Evolutionary conservation across 805 yeast species (phyloP).

Genomic region (Metschnikowia kofuensis): DNA sequence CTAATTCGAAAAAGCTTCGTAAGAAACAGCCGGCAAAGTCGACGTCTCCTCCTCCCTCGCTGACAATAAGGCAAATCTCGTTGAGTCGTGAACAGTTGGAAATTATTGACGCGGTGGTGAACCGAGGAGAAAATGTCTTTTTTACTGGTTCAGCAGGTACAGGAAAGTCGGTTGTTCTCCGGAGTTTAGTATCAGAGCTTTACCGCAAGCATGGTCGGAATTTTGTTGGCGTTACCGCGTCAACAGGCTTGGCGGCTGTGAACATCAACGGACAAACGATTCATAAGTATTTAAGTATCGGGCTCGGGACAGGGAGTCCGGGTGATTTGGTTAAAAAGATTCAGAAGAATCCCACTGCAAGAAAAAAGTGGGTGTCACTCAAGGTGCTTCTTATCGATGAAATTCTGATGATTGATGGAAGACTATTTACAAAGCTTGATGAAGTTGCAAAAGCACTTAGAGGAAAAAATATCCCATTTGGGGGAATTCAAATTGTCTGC

Average conservation of each 20-base stretch:
- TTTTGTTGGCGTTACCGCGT: slow-evolving; percentile 73
- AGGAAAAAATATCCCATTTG: slow-evolving; percentile 54
- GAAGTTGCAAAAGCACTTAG: slow-evolving; percentile 54
- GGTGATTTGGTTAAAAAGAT: slow-evolving; percentile 49
- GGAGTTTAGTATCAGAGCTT: slow-evolving; percentile 55
- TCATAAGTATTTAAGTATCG: slow-evolving; percentile 77
- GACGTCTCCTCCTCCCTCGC: slow-evolving; percentile 3
- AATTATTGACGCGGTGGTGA: slow-evolving; percentile 51
- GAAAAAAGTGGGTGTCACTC: slow-evolving; percentile 52
- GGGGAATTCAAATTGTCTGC: slow-evolving; percentile 72
- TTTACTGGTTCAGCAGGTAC: slow-evolving; percentile 99
- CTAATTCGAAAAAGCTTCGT: slow-evolving; percentile 24
- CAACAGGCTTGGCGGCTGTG: slow-evolving; percentile 82
- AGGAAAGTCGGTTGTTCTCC: slow-evolving; percentile 88
- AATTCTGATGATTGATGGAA: slow-evolving; percentile 76
- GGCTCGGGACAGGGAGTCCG: slow-evolving; percentile 59
- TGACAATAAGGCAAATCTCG: neutral
- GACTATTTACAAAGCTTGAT: slow-evolving; percentile 60
- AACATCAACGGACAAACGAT: slow-evolving; percentile 77
- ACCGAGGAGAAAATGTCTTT: slow-evolving; percentile 65
- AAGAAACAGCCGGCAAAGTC: slow-evolving; percentile 8
- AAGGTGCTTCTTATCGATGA: slow-evolving; percentile 73
- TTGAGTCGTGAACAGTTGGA: slow-evolving; percentile 42
- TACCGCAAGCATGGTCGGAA: slow-evolving; percentile 38
- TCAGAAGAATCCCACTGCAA: slow-evolving; percentile 47